Evolutionary conservation across 2,329 filamentous ascomycete genomes (phyloP), one percentile per base, ranked within the genome.

Genomic region (Podosphaera fusca): DNA sequence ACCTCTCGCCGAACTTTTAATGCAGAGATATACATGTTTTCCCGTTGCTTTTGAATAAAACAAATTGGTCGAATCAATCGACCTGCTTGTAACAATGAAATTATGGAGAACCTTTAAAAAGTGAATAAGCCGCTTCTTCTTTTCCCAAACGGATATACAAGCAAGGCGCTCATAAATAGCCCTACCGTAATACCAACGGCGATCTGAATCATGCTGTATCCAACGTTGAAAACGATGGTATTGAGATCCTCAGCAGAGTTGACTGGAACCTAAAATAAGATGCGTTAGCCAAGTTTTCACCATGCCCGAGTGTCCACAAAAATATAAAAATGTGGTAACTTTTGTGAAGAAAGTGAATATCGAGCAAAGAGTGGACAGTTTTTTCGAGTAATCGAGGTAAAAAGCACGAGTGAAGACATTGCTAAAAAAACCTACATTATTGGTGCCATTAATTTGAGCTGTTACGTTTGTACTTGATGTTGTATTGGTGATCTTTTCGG

Each of bases 401-500:
- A 58, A 55, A 51, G 35, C 9, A 35, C 49, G 55, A n/a, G 36
- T 49, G 21, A 57, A 53, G 40, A 38, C 14, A 46, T 49, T 50
- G 46, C 42, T 31, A 46, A 40, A 12, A 40, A 33, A 56, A 61
- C 63, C 61, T 58, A 64, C 64, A n/a, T 59, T 55, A 56, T 59
- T 64, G 4, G 65, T 65, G 35, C 61, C 62, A 55, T 63, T 66
- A 8, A 65, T 56, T 29, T 61, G 63, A 1, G 56, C 29, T 8
- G 65, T 66, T 12, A 64, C 64, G 56, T 67, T 67, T 29, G 58
- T 36, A 57, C 61, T 64, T 5, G 59, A 60, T 12, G 63, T 65
- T 7, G 59, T 57, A 56, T 67, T 67, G 4, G 72, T 77, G 50
- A 80, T 72, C 56, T 74, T 70, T 59, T 82, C 72, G 0, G 80